A percentile compares a stretch with the other conserved stretches of the same genome.
These are phyloP conservation scores for Hypsizygus marmoreus DNA, from an alignment of 768 basidiomycete species.

Conservation along the genomic window DNA sequence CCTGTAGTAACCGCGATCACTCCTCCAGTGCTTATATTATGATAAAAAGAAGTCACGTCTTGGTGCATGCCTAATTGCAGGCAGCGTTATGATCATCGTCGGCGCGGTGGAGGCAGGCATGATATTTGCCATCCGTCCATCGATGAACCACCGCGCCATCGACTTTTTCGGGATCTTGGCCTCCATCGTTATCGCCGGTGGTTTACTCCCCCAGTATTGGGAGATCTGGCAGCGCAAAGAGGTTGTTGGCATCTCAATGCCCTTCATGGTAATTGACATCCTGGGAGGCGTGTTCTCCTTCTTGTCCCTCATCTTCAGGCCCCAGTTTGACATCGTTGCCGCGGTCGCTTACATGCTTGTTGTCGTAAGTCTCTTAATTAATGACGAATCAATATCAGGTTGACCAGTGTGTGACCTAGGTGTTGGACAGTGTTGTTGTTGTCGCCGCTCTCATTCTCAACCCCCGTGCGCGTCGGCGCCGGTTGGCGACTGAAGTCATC, in stretches of 20 bases:
- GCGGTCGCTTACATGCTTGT: slow-evolving; percentile 64
- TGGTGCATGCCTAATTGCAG: slow-evolving; percentile 35
- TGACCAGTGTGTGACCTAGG: slow-evolving; percentile 31
- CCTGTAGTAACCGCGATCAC: slow-evolving; percentile 8
- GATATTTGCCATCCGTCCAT: slow-evolving; percentile 57
- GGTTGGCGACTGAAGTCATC: slow-evolving; percentile 18
- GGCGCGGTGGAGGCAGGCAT: slow-evolving; percentile 63
- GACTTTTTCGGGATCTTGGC: slow-evolving; percentile 64
- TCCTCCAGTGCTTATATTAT: slow-evolving; percentile 67
- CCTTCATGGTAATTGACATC: slow-evolving; percentile 72
- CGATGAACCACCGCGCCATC: slow-evolving; percentile 36
- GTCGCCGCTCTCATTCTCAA: slow-evolving; percentile 67
- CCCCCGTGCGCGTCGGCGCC: slow-evolving; percentile 48
- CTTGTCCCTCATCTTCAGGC: slow-evolving; percentile 68
- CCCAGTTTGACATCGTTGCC: slow-evolving; percentile 62
- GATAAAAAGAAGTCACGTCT: slow-evolving; percentile 40
- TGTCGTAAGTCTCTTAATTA: slow-evolving; percentile 41
- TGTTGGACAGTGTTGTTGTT: slow-evolving; percentile 64
- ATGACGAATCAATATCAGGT: neutral
- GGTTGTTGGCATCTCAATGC: slow-evolving; percentile 67
- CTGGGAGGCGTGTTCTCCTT: slow-evolving; percentile 71
- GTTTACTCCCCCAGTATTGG: slow-evolving; percentile 63
- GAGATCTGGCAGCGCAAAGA: slow-evolving; percentile 69
- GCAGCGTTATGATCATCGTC: slow-evolving; percentile 41
- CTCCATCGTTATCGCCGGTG: slow-evolving; percentile 56